These are phyloP conservation scores for Asparagopsis taxiformis DNA, from an alignment of 31 red algal species.

Conservation along the genomic window DNA sequence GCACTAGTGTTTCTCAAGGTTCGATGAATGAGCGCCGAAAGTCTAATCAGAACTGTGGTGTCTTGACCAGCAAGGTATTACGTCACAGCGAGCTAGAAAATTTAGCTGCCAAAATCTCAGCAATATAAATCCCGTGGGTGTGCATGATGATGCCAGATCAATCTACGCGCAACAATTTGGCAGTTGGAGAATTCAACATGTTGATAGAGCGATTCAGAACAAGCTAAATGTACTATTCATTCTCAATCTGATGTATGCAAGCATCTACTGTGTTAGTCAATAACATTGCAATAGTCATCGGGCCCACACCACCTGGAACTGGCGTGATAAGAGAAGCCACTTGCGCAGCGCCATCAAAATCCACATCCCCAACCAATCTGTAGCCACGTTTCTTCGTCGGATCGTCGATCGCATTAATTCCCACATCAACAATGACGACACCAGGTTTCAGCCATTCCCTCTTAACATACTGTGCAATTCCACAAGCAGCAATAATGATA, in stretches of 20 bases:
- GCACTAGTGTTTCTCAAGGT: too few relatives aligned
- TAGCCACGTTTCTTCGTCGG: slow-evolving; percentile 77
- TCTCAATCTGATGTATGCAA: slow-evolving; percentile 9
- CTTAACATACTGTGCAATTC: slow-evolving; percentile 67
- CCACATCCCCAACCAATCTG: slow-evolving; percentile 92
- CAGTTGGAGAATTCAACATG: too few relatives aligned
- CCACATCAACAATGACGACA: slow-evolving; percentile 86
- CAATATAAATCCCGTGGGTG: too few relatives aligned
- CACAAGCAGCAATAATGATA: slow-evolving; percentile 88
- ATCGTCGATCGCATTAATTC: slow-evolving; percentile 87
- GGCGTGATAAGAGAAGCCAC: slow-evolving; percentile 84
- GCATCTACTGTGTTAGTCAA: slow-evolving; percentile 71
- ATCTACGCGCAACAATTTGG: too few relatives aligned
- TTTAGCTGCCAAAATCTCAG: too few relatives aligned
- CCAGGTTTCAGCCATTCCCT: slow-evolving; percentile 86
- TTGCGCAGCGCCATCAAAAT: slow-evolving; percentile 46
- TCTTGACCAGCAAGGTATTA: too few relatives aligned
- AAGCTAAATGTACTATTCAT: too few relatives aligned
- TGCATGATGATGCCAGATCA: too few relatives aligned
- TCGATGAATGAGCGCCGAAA: too few relatives aligned
- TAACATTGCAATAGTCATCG: slow-evolving; percentile 97
- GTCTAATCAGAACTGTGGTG: too few relatives aligned
- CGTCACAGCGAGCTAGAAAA: too few relatives aligned
- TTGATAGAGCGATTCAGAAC: too few relatives aligned
- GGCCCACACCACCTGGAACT: slow-evolving; percentile 93